Evolutionary conservation across 139 green algal genomes (phyloP).

Genomic region (Diplosphaera chodatii): DNA sequence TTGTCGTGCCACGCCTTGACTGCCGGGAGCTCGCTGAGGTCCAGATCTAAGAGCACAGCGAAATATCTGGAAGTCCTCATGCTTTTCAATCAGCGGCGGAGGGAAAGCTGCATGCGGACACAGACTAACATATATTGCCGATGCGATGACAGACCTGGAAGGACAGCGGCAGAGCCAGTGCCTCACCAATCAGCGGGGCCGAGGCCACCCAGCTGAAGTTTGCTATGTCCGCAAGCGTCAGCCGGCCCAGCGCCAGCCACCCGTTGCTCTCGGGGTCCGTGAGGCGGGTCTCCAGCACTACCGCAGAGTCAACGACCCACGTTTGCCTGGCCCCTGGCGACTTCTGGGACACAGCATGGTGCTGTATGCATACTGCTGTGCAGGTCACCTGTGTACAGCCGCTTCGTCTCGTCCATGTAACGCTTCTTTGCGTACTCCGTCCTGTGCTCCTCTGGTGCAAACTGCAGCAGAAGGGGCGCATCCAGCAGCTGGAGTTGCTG

Average conservation of each 20-base stretch:
- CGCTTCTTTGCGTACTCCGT: conserved; percentile 13
- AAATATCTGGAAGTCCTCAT: not conserved
- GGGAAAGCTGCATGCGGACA: not conserved
- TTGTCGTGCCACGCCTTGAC: conserved; percentile 26
- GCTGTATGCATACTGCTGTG: too few relatives aligned
- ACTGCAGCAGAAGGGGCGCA: too few relatives aligned
- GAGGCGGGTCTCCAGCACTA: not conserved
- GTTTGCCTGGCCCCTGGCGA: too few relatives aligned
- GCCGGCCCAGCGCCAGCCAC: not conserved
- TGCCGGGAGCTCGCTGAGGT: too few relatives aligned
- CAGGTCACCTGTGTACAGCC: conserved; percentile 13
- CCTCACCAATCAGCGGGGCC: not conserved
- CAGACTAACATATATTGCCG: too few relatives aligned
- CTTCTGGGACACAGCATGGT: too few relatives aligned
- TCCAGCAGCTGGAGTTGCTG: too few relatives aligned
- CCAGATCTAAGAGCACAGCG: too few relatives aligned
- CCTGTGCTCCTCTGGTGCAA: conserved; percentile 6
- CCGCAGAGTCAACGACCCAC: too few relatives aligned
- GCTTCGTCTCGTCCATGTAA: conserved; percentile 25
- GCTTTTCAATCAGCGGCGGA: not conserved
- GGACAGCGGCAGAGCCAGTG: not conserved
- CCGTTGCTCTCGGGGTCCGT: not conserved
- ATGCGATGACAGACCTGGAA: too few relatives aligned
- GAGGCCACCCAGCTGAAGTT: conserved; percentile 27
- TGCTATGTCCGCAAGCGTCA: conserved; percentile 26